A percentile compares a stretch with the other conserved stretches of the same genome.
These are phyloP conservation scores for Phytophthora nicotianae DNA, from an alignment of 352 stramenopile species.

Conservation along the genomic window DNA sequence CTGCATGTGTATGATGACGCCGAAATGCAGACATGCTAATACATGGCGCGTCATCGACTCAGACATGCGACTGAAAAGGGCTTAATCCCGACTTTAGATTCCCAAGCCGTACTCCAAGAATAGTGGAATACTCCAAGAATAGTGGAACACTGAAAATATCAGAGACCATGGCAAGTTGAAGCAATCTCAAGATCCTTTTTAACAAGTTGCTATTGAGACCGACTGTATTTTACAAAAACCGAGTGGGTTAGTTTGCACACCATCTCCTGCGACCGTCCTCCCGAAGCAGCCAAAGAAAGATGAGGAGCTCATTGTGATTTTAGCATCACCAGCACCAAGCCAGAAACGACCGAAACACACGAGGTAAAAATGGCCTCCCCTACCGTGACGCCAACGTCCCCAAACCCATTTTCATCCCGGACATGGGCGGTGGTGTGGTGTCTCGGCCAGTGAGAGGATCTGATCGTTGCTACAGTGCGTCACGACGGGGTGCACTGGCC, in stretches of 20 bases:
- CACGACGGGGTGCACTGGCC: not conserved
- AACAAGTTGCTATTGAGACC: not conserved
- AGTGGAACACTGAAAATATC: not conserved
- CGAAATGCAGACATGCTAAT: not conserved
- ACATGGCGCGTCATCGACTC: not conserved
- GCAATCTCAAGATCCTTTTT: conserved; percentile 3
- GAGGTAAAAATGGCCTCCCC: conserved; percentile 23
- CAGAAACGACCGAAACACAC: conserved; percentile 26
- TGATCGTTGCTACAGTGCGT: conserved; percentile 37
- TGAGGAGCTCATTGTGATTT: conserved; percentile 22
- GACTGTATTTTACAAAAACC: not conserved
- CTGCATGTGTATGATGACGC: not conserved
- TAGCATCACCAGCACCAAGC: conserved; percentile 10
- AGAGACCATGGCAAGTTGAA: not conserved
- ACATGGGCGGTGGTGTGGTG: conserved; percentile 31
- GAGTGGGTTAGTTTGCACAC: not conserved
- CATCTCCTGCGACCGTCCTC: not conserved
- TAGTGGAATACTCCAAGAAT: not conserved
- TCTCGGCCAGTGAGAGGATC: conserved; percentile 32
- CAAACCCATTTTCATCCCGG: conserved; percentile 30
- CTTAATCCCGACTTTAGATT: not conserved
- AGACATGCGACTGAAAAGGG: not conserved
- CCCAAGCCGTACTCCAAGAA: too few species aligned
- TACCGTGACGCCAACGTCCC: conserved; percentile 7
- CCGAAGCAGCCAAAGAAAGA: conserved; percentile 22